Evolutionary conservation across 495 filamentous ascomycete genomes (phyloP), one percentile per base, ranked within the genome.

Genomic region (Lepraria neglecta): DNA sequence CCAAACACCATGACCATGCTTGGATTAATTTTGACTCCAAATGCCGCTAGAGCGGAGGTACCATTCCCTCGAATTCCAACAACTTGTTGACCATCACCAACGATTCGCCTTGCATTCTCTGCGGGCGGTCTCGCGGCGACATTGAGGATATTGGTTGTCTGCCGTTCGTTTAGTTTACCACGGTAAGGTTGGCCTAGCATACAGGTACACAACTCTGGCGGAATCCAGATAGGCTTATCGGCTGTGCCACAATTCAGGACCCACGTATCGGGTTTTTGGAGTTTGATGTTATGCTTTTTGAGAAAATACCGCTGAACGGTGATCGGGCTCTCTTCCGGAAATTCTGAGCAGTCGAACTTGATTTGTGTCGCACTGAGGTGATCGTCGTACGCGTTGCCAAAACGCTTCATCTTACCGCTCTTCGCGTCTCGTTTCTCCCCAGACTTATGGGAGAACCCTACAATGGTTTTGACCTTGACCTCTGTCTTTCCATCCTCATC

Each of bases 111-210:
- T 0, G 86, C 87, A 65, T 95, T 95, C 42, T 77, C 73, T 0
- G 72, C 76, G 0, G 90, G 87, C 11, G 72, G 71, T 14, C 88
- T 80, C 40, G 85, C 87, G 1, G 90, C 85, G 68, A 91, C 89
- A 2, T 66, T 68, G 24, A 90, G 78, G 87, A 92, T 92, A 0
- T 70, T 55, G 0, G 76, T 70, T 0, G 84, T 87, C 65, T 90
- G 88, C 3, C 73, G 69, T 0, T 76, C 71, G 15, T 66, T 70
- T 27, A 90, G 76, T 69, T 84, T 83, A 1, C 74, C 67, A 60
- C 76, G 75, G 15, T 84, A 69, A 11, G 80, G 65, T 68, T 96
- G 89, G 0, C 89, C 90, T 9, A 82, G 79, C 5, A 84, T 64
- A 9, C 95, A 80, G 3, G 66, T 66, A 66, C 86, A 85, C 6